Percentiles rank a stretch among this genome's conserved stretches.
Evolutionary conservation across 2,329 filamentous ascomycete species (phyloP).

Genomic region (Tricladium varicosporioides): DNA sequence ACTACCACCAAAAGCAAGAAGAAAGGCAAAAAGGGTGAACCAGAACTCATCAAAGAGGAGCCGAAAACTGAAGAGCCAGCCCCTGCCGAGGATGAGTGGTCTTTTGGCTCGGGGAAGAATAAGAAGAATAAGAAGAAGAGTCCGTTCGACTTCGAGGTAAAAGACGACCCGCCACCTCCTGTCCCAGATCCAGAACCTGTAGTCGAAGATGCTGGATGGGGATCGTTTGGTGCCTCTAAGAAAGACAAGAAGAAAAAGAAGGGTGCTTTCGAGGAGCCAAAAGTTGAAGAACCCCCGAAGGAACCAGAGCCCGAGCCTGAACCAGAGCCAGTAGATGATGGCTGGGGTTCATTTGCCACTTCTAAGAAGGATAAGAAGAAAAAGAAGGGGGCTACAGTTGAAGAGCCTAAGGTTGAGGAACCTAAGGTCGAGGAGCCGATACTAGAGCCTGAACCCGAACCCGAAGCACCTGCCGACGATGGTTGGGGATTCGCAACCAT

Average conservation of each 20-base stretch:
- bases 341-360: slow-evolving; percentile 14
- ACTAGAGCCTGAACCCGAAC: background rate
- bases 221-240: slow-evolving; percentile 27
- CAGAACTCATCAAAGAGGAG: slow-evolving; percentile 30
- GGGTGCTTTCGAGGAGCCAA: background rate
- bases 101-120: slow-evolving; percentile 8
- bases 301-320: slow-evolving; percentile 23
- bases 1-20: slow-evolving; percentile 49
- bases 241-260: slow-evolving; percentile 47
- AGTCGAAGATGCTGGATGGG: slow-evolving; percentile 28
- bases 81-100: slow-evolving; percentile 23
- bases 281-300: slow-evolving; percentile 10
- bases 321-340: slow-evolving; percentile 15
- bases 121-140: background rate
- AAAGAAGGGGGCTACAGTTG: slow-evolving; percentile 38
- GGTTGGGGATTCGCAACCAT: slow-evolving; percentile 39
- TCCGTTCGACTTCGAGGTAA: background rate
- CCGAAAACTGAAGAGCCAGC: slow-evolving; percentile 26
- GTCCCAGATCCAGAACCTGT: background rate
- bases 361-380: slow-evolving; percentile 42
- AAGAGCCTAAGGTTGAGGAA: slow-evolving; percentile 24
- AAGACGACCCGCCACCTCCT: background rate
- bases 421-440: slow-evolving; percentile 11
- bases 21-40: slow-evolving; percentile 34
- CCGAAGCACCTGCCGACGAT: slow-evolving; percentile 38